These are phyloP conservation scores for Aspergillus ochraceoroseus DNA, from an alignment of 2,329 filamentous ascomycete species.

Conservation along the genomic window DNA sequence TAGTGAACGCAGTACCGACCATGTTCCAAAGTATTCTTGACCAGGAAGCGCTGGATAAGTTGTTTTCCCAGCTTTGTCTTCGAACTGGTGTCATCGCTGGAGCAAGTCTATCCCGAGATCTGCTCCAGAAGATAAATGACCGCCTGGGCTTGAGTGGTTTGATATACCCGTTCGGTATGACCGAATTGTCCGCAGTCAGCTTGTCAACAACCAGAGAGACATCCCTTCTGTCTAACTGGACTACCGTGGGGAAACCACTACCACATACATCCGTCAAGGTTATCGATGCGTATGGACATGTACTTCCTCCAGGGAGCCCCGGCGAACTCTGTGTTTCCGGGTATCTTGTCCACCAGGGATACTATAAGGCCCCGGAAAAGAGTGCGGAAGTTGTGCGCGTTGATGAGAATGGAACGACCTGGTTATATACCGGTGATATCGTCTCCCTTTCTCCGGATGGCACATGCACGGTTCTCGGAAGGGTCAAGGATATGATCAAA, in stretches of 20 bases:
- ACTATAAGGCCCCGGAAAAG: conserved; percentile 25
- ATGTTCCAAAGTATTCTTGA: too few relatives aligned
- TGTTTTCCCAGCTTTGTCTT: background rate
- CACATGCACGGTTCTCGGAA: conserved; percentile 63
- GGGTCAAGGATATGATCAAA: conserved; percentile 72
- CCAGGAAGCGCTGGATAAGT: conserved; percentile 48
- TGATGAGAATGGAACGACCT: conserved; percentile 52
- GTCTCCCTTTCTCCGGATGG: conserved; percentile 49
- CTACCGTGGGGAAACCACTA: conserved; percentile 41
- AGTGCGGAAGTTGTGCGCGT: conserved; percentile 63
- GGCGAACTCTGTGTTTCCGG: conserved; percentile 69
- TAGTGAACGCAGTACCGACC: conserved; percentile 67
- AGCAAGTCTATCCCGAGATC: background rate
- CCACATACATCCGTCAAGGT: conserved; percentile 72
- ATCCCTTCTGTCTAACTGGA: background rate
- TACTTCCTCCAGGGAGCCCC: conserved; percentile 60
- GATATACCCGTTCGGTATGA: conserved; percentile 10
- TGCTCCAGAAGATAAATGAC: conserved; percentile 6
- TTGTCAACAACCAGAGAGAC: background rate
- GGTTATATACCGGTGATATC: conserved; percentile 58
- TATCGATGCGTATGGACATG: conserved; percentile 58
- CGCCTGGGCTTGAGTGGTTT: background rate
- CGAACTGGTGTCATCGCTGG: conserved; percentile 9
- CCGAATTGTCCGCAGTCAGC: conserved; percentile 5
- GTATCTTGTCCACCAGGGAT: conserved; percentile 57